A percentile compares a stretch with the other conserved stretches of the same genome.
Conservation (phyloP, 768 basidiomycete genomes). For the Amanita exitialis region DNA sequence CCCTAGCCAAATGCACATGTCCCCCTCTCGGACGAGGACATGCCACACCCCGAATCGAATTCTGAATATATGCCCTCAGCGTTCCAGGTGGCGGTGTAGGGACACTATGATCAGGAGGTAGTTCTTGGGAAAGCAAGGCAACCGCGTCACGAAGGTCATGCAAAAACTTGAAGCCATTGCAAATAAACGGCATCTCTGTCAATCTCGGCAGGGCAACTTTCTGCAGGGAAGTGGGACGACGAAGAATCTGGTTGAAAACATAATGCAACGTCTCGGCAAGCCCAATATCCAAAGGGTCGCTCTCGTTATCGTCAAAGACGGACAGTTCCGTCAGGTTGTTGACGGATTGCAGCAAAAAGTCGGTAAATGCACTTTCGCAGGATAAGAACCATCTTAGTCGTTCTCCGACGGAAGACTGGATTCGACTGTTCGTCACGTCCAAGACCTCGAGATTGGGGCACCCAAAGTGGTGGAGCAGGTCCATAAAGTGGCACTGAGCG, state of each 20-base stretch:
- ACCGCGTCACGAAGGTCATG: background rate
- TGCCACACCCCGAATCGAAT: background rate
- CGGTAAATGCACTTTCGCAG: background rate
- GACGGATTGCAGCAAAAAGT: background rate
- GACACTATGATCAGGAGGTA: background rate
- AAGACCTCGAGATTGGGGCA: background rate
- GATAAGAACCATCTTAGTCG: background rate
- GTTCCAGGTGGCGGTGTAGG: background rate
- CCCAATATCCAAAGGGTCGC: background rate
- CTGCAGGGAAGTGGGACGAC: background rate
- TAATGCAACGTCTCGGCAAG: background rate
- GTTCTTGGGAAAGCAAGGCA: background rate
- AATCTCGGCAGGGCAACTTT: background rate
- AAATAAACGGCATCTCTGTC: background rate
- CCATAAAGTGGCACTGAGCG: background rate
- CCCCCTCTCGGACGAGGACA: background rate
- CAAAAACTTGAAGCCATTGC: background rate
- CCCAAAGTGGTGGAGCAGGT: background rate
- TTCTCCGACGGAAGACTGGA: background rate
- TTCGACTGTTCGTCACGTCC: background rate
- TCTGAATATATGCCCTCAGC: background rate
- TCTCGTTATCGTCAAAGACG: background rate
- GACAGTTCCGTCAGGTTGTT: background rate
- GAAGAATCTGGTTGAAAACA: background rate
- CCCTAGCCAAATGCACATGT: background rate